Percentiles rank a stretch among this genome's conserved stretches.
These are phyloP conservation scores for Usnea hakonensis DNA, from an alignment of 495 filamentous ascomycete species.

Conservation along the genomic window DNA sequence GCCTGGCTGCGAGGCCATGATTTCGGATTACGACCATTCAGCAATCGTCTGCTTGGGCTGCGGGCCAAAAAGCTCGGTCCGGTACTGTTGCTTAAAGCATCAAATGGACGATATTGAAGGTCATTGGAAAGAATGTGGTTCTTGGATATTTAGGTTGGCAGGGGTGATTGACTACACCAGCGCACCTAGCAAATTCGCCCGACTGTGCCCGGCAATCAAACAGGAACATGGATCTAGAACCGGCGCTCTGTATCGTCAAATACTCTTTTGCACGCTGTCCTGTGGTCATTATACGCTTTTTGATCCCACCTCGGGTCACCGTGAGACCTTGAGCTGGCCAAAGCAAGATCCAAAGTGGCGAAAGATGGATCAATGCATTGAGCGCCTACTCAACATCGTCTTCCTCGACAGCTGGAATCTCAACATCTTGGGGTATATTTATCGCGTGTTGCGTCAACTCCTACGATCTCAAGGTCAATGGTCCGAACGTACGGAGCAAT, in stretches of 20 bases:
- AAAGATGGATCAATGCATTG: conserved; percentile 20
- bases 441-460: conserved; percentile 16
- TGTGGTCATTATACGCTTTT: conserved; percentile 19
- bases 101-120: conserved; percentile 29
- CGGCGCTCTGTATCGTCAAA: conserved; percentile 14
- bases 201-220: conserved; percentile 12
- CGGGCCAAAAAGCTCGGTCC: conserved; percentile 35
- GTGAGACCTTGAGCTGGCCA: conserved; percentile 13
- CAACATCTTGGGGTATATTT: conserved; percentile 18
- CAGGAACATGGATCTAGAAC: conserved; percentile 13
- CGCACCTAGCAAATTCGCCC: conserved; percentile 8
- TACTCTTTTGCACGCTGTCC: neutral
- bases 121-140: conserved; percentile 34
- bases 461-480: conserved; percentile 1
- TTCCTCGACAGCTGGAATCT: conserved; percentile 15
- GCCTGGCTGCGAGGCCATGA: conserved; percentile 37
- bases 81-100: conserved; percentile 39
- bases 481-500: neutral
- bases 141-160: conserved; percentile 1
- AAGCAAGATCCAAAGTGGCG: conserved; percentile 2
- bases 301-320: neutral
- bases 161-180: conserved; percentile 16
- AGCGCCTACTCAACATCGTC: conserved; percentile 20
- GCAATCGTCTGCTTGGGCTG: conserved; percentile 38
- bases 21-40: conserved; percentile 40